Evolutionary conservation across 2,329 filamentous ascomycete genomes (phyloP).

Genomic region (Tricladium varicosporioides): DNA sequence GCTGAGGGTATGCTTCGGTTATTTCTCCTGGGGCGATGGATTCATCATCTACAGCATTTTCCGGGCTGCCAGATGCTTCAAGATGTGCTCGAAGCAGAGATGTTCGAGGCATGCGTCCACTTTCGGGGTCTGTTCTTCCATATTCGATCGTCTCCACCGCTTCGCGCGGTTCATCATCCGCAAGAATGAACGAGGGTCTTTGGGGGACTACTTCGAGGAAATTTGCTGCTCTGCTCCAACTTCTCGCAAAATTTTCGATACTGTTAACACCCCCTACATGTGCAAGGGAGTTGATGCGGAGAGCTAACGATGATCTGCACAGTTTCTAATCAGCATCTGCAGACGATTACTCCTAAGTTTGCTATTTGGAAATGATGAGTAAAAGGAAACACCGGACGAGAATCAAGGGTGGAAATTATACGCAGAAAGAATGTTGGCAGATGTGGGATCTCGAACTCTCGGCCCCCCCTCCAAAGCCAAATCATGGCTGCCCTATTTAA

Average conservation of each 20-base stretch:
- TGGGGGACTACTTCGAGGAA: constrained; percentile 87
- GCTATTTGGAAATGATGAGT: too few species aligned
- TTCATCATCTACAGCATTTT: constrained; percentile 31
- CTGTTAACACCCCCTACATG: constrained; percentile 90
- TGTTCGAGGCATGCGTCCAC: constrained; percentile 24
- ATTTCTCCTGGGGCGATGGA: constrained; percentile 13
- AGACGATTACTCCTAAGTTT: background rate
- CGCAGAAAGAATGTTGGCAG: too few species aligned
- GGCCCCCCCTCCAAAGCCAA: too few species aligned
- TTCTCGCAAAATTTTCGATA: constrained; percentile 88
- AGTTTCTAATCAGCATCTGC: constrained; percentile 10
- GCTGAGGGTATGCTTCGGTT: constrained; percentile 32
- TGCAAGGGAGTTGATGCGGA: constrained; percentile 54
- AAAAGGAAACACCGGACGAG: too few species aligned
- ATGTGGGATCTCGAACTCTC: too few species aligned
- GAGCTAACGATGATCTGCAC: constrained; percentile 56
- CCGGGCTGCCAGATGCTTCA: constrained; percentile 37
- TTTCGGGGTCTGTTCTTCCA: constrained; percentile 26
- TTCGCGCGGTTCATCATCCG: constrained; percentile 45
- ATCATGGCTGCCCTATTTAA: too few species aligned
- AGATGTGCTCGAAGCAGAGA: constrained; percentile 52
- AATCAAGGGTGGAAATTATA: too few species aligned
- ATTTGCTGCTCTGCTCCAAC: constrained; percentile 85
- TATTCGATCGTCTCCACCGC: constrained; percentile 26
- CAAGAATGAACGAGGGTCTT: constrained; percentile 69